phyloP scores from a whole-genome alignment of 352 stramenopile species.

The Pythium rhizo-oryzae region DNA sequence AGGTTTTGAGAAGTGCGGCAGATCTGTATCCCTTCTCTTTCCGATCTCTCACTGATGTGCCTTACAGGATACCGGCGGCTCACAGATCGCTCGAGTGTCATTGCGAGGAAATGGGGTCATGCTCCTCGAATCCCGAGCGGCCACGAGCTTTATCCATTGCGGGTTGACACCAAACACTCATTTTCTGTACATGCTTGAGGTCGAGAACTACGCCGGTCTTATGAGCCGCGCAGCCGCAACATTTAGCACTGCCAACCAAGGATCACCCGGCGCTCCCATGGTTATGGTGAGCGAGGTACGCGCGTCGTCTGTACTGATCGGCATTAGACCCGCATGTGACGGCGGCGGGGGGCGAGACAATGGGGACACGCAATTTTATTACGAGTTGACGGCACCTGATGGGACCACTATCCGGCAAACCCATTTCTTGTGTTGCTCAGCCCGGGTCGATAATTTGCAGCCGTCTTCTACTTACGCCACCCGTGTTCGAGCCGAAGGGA shows the following conservation, averaged over 20 bases:
- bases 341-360: slow-evolving; percentile 25
- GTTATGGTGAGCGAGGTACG: slow-evolving; percentile 19
- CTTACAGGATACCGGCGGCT: slow-evolving; percentile 47
- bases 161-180: slow-evolving; percentile 24
- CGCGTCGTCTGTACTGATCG: slow-evolving; percentile 23
- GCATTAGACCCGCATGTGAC: slow-evolving; percentile 37
- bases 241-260: slow-evolving; percentile 31
- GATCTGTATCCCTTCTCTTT: not conserved
- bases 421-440: slow-evolving; percentile 25
- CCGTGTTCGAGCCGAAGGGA: slow-evolving; percentile 25
- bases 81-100: slow-evolving; percentile 38
- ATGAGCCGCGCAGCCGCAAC: slow-evolving; percentile 26
- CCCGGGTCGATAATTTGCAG: slow-evolving; percentile 25
- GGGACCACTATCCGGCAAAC: not conserved
- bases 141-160: slow-evolving; percentile 41
- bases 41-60: not conserved
- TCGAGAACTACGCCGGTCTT: slow-evolving; percentile 46
- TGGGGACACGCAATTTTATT: slow-evolving; percentile 17
- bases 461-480: slow-evolving; percentile 32
- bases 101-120: slow-evolving; percentile 35
- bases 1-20: not conserved
- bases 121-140: slow-evolving; percentile 30
- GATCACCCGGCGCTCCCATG: slow-evolving; percentile 15
- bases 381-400: slow-evolving; percentile 23
- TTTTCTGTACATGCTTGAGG: slow-evolving; percentile 48